Evolutionary conservation across 179 eudicot genomes (phyloP), one percentile per base, ranked within the genome.

Genomic region (Spinacia oleracea): DNA sequence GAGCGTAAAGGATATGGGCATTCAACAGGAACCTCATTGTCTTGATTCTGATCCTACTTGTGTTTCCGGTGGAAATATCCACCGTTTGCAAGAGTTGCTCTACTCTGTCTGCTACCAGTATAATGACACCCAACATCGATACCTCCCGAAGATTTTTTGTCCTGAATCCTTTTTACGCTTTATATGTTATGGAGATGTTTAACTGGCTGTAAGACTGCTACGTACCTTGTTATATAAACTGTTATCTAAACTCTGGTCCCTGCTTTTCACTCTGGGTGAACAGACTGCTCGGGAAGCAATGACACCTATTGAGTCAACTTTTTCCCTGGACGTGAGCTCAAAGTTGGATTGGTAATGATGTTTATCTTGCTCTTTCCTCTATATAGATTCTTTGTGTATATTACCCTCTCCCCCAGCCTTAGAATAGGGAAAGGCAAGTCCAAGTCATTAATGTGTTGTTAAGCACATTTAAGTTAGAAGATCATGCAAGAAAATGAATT

Each of bases 231-330:
- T 78, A 35, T 48, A 68, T 59, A 50, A 29, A 43, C 64, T 32
- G 73, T 23, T 40, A 63, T 77, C 71, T 78, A 56, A 73, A 38
- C 35, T 72, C 18, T 48, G 42, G 21, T 45, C 9, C 21, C 9
- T 55, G 35, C 69, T n/a, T 67, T 77, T 40, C 71, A 77, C 64
- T 65, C 66, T 74, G 51, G 42, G 35, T 71, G 68, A 82, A 84
- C 91, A 94, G 98, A 94, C 94, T 75, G 97, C 98, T 74, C 91
- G 91, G 88, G 97, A 92, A 86, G 98, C 97, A 62, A 94, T 94
- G 98, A 94, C 96, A 64, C 98, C 98, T 50, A 90, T 94, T 76
- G 98, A 92, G 78, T 94, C 97, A 63, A 92, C 96, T 23, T 94
- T 94, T 84, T 91, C 97, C 40, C 87, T 94, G 74, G 98, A 94